phyloP scores from a whole-genome alignment of 73 alveolate species.

The Loxodes magnus region DNA sequence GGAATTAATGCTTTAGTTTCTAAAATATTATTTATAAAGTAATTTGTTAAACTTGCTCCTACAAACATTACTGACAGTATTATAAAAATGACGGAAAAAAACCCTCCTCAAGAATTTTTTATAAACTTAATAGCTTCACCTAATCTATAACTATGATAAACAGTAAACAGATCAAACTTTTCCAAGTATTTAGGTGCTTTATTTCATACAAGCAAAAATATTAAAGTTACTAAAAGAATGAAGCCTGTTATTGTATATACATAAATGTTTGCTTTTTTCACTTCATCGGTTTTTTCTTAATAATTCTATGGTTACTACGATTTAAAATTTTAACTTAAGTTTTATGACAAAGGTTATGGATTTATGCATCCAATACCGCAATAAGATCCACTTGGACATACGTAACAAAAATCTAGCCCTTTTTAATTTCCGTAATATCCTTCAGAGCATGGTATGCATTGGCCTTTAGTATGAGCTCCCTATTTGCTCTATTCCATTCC shows the following conservation, averaged over 20 bases:
- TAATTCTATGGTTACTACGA: too few relatives aligned
- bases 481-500: too few relatives aligned
- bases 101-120: background rate
- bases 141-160: background rate
- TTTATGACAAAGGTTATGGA: too few relatives aligned
- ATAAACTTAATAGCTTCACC: background rate
- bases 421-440: too few relatives aligned
- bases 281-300: background rate
- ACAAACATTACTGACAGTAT: background rate
- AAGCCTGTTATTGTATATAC: background rate
- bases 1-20: conserved; percentile 3
- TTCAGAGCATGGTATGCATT: too few relatives aligned
- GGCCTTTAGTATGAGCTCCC: too few relatives aligned
- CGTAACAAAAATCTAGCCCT: too few relatives aligned
- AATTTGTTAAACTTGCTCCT: background rate
- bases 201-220: background rate
- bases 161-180: background rate
- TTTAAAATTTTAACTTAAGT: too few relatives aligned
- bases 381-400: too few relatives aligned
- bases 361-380: too few relatives aligned
- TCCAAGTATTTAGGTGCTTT: background rate
- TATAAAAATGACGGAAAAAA: background rate
- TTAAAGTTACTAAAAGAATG: background rate
- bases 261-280: background rate
- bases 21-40: background rate